Evolutionary conservation across 495 filamentous ascomycete genomes (phyloP).

Genomic region (Parmelia sp.): DNA sequence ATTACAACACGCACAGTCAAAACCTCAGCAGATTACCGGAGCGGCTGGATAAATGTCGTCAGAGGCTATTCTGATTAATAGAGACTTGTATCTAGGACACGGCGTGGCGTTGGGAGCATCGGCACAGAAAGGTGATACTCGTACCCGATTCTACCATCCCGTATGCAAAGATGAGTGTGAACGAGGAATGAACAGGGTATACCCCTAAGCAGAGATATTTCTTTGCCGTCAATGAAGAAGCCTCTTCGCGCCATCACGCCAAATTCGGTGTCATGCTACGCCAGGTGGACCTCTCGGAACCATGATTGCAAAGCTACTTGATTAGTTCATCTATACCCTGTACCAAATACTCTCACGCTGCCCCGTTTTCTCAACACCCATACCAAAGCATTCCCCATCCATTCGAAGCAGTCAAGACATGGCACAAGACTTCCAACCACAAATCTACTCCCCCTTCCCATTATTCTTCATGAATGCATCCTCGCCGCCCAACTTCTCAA

Average conservation of each 20-base stretch:
- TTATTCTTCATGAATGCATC: slow-evolving; percentile 26
- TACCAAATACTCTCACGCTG: not conserved
- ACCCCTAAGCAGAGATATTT: too few relatives aligned
- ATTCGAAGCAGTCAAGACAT: too few relatives aligned
- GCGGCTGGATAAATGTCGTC: slow-evolving; percentile 8
- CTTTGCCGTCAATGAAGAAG: too few relatives aligned
- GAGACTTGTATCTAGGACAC: not conserved
- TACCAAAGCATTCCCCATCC: not conserved
- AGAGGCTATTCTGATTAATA: not conserved
- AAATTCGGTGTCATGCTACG: not conserved
- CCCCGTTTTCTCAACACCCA: not conserved
- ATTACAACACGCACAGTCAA: slow-evolving; percentile 23
- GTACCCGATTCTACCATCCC: not conserved
- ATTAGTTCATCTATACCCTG: not conserved
- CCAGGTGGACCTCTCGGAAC: not conserved
- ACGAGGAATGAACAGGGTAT: not conserved
- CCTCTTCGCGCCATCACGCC: not conserved
- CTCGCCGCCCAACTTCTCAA: slow-evolving; percentile 22
- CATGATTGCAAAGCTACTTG: not conserved
- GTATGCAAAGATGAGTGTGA: not conserved
- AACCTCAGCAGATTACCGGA: slow-evolving; percentile 26
- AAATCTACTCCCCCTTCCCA: slow-evolving; percentile 17
- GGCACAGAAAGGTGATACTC: not conserved
- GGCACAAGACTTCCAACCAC: too few relatives aligned
- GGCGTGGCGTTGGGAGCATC: not conserved